Base-by-base conservation (phyloP, 208 protist genomes). In the Crithidia fasciculata region DNA sequence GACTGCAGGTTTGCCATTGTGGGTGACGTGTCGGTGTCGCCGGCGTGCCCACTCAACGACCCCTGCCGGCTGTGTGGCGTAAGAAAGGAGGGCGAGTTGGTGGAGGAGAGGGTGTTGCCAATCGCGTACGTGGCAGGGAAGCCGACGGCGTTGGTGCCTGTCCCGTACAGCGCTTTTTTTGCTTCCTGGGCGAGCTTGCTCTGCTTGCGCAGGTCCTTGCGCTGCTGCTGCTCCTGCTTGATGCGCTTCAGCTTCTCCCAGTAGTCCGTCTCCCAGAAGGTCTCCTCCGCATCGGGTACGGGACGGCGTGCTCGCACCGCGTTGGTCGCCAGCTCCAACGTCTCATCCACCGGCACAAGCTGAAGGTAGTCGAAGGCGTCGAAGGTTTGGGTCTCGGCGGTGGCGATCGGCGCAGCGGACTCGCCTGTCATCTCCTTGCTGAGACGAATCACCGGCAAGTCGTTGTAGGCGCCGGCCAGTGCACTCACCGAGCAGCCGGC, bases 251-350 rank as follows among this genome's bases (percentile, higher is more conserved):
- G 47, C 10, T 80, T 59, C 56, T 72, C 66, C 88, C 88, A 92
- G 67, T 87, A 92, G 39, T 88, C 83, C 12, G 80, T 78, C 45
- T 87, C 87, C 84, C 84, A 90, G 56, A 85, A 90, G 12, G 80
- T 85, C 69, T 92, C 82, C 65, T 92, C 87, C 16, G 66, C 73
- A 18, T 86, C 78, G 13, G 78, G 57, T n/a, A 67, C 72, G 8
- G 73, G 69, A 6, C 80, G 79, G 39, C 77, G 64, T 47, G 81
- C 64, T 74, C 86, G 80, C 40, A 77, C 52, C 8, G 77, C 80
- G 55, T 84, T 72, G n/a, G 76, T 76, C 12, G 89, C 88, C 66
- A 82, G 49, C 55, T 86, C 88, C 18, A 90, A 69, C 10, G 80
- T 72, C 40, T 91, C 88, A 15, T 79, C 74, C n/a, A 58, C 65